Conservation (phyloP, 345 rosid species). For the Lumnitzera racemosa region DNA sequence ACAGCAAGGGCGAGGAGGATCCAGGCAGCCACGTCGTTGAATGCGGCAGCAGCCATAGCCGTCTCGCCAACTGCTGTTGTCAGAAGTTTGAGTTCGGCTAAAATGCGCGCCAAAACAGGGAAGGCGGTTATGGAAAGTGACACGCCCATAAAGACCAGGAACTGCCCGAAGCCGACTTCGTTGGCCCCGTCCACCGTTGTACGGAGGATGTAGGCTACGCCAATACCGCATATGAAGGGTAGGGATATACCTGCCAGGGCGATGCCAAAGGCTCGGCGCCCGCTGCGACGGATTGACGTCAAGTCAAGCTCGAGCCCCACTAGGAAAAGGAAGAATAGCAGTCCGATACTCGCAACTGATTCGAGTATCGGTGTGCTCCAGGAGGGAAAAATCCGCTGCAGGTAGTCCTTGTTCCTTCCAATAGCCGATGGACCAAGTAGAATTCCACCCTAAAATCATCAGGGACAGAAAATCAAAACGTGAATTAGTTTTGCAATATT, state of each 20-base stretch:
- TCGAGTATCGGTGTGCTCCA: constrained; percentile 76
- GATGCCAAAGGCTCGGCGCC: constrained; percentile 61
- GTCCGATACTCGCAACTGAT: constrained; percentile 74
- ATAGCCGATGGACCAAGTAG: constrained; percentile 74
- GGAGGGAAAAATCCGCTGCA: constrained; percentile 46
- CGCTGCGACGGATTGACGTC: constrained; percentile 51
- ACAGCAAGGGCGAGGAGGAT: constrained; percentile 71
- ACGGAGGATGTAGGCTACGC: constrained; percentile 51
- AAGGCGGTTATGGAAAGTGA: constrained; percentile 93
- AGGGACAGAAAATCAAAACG: no score
- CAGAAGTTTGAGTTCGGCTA: constrained; percentile 78
- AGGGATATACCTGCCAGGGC: constrained; percentile 66
- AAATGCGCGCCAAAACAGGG: constrained; percentile 85
- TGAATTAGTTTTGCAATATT: no score
- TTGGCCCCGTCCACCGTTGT: constrained; percentile 34
- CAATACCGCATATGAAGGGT: constrained; percentile 64
- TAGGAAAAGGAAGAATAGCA: constrained; percentile 81
- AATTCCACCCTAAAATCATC: constrained; percentile 58
- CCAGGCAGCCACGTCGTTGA: constrained; percentile 90
- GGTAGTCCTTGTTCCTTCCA: constrained; percentile 44
- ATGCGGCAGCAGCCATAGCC: constrained; percentile 92
- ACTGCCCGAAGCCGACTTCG: constrained; percentile 51
- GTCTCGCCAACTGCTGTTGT: constrained; percentile 64
- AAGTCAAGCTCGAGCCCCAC: constrained; percentile 87
- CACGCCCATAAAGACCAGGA: constrained; percentile 83